Evolutionary conservation across 148 eudicot genomes (phyloP).

Genomic region (Camellia lanceoleosa): DNA sequence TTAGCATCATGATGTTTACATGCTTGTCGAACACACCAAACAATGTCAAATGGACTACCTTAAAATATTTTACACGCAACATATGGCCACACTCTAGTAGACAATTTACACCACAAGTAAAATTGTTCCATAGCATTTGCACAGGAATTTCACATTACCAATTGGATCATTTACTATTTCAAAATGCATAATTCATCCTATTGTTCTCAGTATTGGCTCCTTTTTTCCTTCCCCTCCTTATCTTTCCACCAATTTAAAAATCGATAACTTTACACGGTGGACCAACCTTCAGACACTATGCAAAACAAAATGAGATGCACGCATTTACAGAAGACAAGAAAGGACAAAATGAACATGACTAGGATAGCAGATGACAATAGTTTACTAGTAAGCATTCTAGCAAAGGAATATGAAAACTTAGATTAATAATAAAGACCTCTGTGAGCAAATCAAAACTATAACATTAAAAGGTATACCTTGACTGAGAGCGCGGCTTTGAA

Average conservation of each 20-base stretch:
- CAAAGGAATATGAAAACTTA: not conserved
- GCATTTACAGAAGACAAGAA: not conserved
- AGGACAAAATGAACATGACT: not conserved
- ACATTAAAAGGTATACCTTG: constrained; percentile 34
- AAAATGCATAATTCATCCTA: not conserved
- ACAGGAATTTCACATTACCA: not conserved
- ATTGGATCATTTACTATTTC: not conserved
- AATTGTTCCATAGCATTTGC: not conserved
- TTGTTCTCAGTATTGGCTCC: not conserved
- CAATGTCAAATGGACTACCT: too few relatives aligned
- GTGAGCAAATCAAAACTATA: not conserved
- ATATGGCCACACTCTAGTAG: too few relatives aligned
- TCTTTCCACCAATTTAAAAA: not conserved
- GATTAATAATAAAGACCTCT: not conserved
- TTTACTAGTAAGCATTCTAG: not conserved
- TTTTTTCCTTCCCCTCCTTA: not conserved
- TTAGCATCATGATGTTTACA: too few relatives aligned
- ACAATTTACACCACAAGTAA: too few relatives aligned
- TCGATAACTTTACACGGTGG: not conserved
- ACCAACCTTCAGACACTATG: not conserved
- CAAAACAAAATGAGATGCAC: not conserved
- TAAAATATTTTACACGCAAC: too few relatives aligned
- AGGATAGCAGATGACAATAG: not conserved
- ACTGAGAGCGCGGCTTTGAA: constrained; percentile 51
- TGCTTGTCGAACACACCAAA: too few relatives aligned